phyloP scores from a whole-genome alignment of 2,329 filamentous ascomycete genomes.

The Graphilbum fragrans region DNA sequence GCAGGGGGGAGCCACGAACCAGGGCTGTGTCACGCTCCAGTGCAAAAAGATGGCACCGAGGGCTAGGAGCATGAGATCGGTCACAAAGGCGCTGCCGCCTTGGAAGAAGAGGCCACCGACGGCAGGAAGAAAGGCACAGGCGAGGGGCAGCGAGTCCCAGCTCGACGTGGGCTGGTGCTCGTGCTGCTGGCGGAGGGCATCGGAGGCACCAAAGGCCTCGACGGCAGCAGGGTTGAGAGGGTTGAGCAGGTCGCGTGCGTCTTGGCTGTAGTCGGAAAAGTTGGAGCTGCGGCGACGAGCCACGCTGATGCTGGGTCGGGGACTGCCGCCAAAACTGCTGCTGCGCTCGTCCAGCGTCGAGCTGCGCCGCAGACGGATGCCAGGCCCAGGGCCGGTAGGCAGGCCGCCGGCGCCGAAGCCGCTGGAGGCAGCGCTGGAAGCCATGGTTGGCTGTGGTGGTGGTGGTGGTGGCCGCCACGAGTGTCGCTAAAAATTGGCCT shows the following conservation, averaged over 20 bases:
- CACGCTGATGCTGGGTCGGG: no score
- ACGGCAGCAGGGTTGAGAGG: slow-evolving; percentile 15
- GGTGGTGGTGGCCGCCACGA: no score
- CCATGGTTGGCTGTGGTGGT: no score
- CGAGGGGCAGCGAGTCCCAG: slow-evolving; percentile 72
- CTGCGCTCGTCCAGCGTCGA: not conserved
- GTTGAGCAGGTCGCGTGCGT: slow-evolving; percentile 59
- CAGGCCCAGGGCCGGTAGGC: not conserved
- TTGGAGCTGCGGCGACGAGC: slow-evolving; percentile 42
- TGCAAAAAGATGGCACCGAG: slow-evolving; percentile 80
- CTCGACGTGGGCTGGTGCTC: slow-evolving; percentile 46
- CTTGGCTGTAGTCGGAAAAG: slow-evolving; percentile 60
- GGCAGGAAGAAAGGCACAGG: slow-evolving; percentile 74
- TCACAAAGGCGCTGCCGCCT: slow-evolving; percentile 72
- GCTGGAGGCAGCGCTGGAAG: no score
- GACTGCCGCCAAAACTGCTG: not conserved
- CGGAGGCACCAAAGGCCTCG: slow-evolving; percentile 7
- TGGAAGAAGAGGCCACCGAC: slow-evolving; percentile 75
- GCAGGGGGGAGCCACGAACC: slow-evolving; percentile 39
- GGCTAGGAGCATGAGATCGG: slow-evolving; percentile 70
- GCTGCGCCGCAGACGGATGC: not conserved
- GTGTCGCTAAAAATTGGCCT: no score
- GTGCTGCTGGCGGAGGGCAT: slow-evolving; percentile 16
- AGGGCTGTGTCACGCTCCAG: slow-evolving; percentile 83
- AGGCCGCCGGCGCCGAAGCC: not conserved